Evolutionary conservation across 441 rosid genomes (phyloP).

Genomic region (Croton laevigatus): DNA sequence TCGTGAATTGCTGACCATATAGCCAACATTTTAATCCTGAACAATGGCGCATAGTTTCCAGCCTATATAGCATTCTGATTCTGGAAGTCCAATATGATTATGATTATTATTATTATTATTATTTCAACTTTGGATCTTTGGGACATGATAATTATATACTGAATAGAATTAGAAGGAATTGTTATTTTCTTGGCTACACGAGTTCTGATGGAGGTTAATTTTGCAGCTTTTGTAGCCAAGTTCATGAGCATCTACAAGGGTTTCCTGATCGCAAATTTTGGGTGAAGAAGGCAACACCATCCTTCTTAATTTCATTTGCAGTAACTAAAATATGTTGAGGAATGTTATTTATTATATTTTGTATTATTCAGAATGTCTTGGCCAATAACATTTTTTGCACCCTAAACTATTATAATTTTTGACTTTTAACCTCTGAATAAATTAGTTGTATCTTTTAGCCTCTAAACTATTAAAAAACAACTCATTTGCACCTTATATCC

Average conservation of each 20-base stretch:
- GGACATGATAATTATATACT: neutral
- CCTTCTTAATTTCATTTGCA: neutral
- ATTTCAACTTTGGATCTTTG: neutral
- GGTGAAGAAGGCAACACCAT: constrained; percentile 35
- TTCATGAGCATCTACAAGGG: constrained; percentile 86
- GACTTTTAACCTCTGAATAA: too few relatives aligned
- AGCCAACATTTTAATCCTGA: neutral
- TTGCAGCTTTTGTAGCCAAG: constrained; percentile 86
- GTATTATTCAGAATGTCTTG: too few relatives aligned
- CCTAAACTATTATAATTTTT: too few relatives aligned
- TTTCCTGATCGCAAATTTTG: constrained; percentile 74
- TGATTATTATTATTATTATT: too few relatives aligned
- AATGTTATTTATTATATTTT: constrained; percentile 25
- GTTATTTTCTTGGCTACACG: neutral
- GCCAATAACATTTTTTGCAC: too few relatives aligned
- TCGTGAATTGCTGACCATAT: neutral
- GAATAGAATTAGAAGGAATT: neutral
- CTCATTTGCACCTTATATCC: too few relatives aligned
- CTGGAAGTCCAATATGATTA: neutral
- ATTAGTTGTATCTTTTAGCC: too few relatives aligned
- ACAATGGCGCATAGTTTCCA: neutral
- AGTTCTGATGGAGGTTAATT: neutral
- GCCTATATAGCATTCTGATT: neutral
- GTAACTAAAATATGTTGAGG: neutral
- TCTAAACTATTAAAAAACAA: too few relatives aligned